phyloP scores from a whole-genome alignment of 2,329 filamentous ascomycete genomes.

The Nigrospora oryzae region DNA sequence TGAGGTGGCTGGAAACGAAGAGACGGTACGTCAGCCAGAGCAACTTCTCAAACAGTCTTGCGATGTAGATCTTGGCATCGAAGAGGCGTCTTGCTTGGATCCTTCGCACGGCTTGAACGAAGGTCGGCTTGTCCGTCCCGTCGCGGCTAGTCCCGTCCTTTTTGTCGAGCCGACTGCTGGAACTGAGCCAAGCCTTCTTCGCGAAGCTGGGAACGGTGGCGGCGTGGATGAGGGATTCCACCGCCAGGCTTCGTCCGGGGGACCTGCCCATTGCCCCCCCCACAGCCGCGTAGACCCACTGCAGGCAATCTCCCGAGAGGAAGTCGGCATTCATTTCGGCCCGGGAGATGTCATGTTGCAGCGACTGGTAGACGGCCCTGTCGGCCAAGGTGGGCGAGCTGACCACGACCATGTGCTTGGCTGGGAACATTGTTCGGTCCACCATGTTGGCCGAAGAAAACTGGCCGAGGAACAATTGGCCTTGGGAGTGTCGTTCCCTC shows the following conservation, averaged over 20 bases:
- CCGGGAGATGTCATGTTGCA: constrained; percentile 19
- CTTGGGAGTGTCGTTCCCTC: constrained; percentile 24
- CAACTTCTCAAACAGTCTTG: background rate
- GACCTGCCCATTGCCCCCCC: background rate
- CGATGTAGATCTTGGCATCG: background rate
- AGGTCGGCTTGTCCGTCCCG: too few species aligned
- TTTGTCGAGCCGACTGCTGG: too few species aligned
- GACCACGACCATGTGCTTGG: constrained; percentile 16
- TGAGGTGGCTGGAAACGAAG: background rate
- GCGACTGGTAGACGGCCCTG: constrained; percentile 15
- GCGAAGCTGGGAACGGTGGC: constrained; percentile 6
- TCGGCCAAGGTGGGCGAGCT: constrained; percentile 14
- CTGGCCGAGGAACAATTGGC: constrained; percentile 17
- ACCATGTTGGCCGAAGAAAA: constrained; percentile 21
- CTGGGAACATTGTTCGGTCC: constrained; percentile 9
- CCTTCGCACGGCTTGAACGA: too few species aligned
- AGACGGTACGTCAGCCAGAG: constrained; percentile 3
- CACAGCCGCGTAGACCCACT: background rate
- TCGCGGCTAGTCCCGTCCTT: too few species aligned
- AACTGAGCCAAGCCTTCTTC: background rate
- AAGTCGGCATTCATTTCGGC: constrained; percentile 16
- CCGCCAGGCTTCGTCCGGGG: background rate
- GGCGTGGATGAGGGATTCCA: constrained; percentile 3
- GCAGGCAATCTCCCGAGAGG: background rate
- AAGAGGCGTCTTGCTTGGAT: too few species aligned